phyloP scores from a whole-genome alignment of 2,329 filamentous ascomycete species.

The Trichoderma breve region DNA sequence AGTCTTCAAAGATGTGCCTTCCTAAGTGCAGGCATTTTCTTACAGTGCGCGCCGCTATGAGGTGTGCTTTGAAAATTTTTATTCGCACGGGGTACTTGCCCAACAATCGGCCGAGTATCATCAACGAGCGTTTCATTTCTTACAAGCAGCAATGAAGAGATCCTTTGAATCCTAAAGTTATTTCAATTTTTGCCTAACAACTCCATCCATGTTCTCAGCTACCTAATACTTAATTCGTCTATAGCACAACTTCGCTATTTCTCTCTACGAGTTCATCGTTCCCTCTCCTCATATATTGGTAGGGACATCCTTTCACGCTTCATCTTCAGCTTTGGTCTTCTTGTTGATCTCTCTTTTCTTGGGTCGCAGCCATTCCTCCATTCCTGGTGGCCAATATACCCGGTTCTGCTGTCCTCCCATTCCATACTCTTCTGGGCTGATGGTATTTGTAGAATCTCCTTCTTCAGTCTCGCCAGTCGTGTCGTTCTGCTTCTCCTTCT shows the following conservation, averaged over 20 bases:
- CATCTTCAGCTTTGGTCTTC: neutral
- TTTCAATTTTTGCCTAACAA: neutral
- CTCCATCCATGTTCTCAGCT: neutral
- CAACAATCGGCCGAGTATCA: neutral
- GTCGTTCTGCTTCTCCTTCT: constrained; percentile 39
- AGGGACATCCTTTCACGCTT: neutral
- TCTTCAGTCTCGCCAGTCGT: constrained; percentile 35
- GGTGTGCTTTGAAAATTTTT: neutral
- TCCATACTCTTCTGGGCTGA: constrained; percentile 68
- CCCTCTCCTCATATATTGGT: neutral
- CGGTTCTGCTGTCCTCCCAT: constrained; percentile 83
- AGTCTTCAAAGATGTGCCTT: neutral
- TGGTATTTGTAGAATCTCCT: constrained; percentile 37
- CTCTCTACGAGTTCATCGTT: neutral
- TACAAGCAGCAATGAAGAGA: neutral
- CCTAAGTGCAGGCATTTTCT: neutral
- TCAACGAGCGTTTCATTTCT: neutral
- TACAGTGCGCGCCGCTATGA: neutral
- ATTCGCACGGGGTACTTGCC: neutral
- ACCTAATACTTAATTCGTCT: neutral
- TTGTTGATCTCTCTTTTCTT: constrained; percentile 66
- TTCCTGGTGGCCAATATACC: constrained; percentile 87
- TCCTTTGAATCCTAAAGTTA: neutral
- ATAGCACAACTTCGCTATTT: neutral
- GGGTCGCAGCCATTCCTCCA: constrained; percentile 86